Conservation (phyloP, 2,329 filamentous ascomycete genomes). For the Meredithiella fracta region DNA sequence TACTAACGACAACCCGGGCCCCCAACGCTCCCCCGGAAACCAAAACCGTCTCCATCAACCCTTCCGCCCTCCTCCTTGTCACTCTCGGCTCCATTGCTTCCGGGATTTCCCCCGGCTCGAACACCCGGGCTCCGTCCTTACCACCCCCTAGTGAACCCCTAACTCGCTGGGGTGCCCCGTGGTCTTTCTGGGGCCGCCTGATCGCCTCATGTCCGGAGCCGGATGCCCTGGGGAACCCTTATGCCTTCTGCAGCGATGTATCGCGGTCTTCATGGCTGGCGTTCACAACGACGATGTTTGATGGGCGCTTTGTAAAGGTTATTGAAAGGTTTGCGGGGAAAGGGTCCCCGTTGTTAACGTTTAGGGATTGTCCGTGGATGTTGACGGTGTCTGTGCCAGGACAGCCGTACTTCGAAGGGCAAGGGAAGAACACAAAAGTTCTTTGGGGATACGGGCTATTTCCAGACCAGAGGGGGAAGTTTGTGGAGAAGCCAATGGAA, state of each 20-base stretch:
- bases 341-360: conserved; percentile 17
- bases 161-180: conserved; percentile 24
- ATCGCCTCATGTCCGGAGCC: conserved; percentile 22
- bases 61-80: conserved; percentile 24
- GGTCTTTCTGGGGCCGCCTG: conserved; percentile 26
- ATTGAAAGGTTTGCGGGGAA: conserved; percentile 20
- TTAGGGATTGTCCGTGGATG: conserved; percentile 26
- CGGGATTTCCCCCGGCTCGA: conserved; percentile 11
- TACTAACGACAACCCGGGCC: not conserved
- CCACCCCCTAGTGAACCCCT: conserved; percentile 12
- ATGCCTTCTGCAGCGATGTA: conserved; percentile 23
- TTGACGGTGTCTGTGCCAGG: conserved; percentile 25
- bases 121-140: not conserved
- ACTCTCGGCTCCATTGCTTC: conserved; percentile 25
- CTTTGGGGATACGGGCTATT: conserved; percentile 27
- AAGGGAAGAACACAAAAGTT: conserved; percentile 21
- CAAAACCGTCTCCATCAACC: not conserved
- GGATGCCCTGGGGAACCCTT: conserved; percentile 23
- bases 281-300: conserved; percentile 25
- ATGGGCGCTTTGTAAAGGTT: conserved; percentile 19
- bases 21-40: not conserved
- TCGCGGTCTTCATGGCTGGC: conserved; percentile 24
- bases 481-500: conserved; percentile 25
- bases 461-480: conserved; percentile 22
- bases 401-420: conserved; percentile 26